Percentiles rank a stretch among this genome's conserved stretches.
phyloP scores from a whole-genome alignment of 2,329 filamentous ascomycete genomes.

The Calcarisporium arbuscula region DNA sequence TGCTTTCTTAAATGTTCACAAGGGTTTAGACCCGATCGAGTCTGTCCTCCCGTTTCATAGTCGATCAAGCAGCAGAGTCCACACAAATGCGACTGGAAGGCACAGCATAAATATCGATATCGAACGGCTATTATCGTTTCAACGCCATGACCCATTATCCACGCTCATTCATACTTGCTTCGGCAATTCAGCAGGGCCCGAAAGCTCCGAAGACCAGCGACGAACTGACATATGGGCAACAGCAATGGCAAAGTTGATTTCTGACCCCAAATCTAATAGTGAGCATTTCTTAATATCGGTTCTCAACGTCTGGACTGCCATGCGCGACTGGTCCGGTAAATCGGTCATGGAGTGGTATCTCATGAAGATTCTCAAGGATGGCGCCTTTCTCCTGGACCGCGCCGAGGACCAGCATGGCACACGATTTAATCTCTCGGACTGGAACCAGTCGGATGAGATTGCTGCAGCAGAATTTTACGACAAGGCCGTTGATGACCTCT shows the following conservation, averaged over 20 bases:
- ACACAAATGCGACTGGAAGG: slow-evolving; percentile 38
- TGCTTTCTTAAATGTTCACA: slow-evolving; percentile 70
- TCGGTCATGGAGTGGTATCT: slow-evolving; percentile 89
- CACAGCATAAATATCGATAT: slow-evolving; percentile 54
- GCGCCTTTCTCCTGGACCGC: slow-evolving; percentile 82
- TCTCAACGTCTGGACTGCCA: slow-evolving; percentile 79
- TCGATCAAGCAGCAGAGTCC: slow-evolving; percentile 39
- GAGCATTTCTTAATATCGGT: slow-evolving; percentile 79
- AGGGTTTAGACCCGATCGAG: slow-evolving; percentile 73
- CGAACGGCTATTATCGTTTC: slow-evolving; percentile 80
- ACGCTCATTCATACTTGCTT: slow-evolving; percentile 84
- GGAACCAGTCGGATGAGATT: slow-evolving; percentile 72
- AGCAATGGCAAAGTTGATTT: slow-evolving; percentile 75
- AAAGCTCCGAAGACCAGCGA: slow-evolving; percentile 73
- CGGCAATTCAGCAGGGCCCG: slow-evolving; percentile 75
- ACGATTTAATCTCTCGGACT: slow-evolving; percentile 63
- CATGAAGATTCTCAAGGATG: slow-evolving; percentile 89
- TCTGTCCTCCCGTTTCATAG: slow-evolving; percentile 70
- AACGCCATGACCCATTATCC: slow-evolving; percentile 80
- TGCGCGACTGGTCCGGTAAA: slow-evolving; percentile 85
- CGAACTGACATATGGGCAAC: slow-evolving; percentile 85
- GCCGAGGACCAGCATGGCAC: slow-evolving; percentile 72
- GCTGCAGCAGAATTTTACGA: slow-evolving; percentile 86
- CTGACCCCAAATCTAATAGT: slow-evolving; percentile 66
- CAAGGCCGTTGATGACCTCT: slow-evolving; percentile 70